Evolutionary conservation across 129 eudicot species (phyloP), one percentile per base, ranked within the genome.

Genomic region (Smallanthus sonchifolius): DNA sequence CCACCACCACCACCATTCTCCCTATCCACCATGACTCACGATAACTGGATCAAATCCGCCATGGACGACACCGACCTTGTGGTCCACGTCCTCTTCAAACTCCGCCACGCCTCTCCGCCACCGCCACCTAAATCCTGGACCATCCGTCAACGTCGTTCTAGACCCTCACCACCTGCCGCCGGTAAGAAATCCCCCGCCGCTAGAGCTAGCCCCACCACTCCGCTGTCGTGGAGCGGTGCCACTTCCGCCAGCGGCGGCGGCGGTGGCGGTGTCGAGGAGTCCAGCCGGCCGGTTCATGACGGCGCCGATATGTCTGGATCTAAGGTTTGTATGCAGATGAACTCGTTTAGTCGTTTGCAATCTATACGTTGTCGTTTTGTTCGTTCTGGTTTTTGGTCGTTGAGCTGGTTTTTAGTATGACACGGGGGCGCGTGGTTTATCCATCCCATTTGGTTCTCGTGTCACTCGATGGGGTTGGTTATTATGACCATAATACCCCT

Each of bases 181-280:
- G 80, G 11, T 47, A 44, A 59, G 34, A 77, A 57, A 70, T 20
- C 63, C 30, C 62, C 55, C 5, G 17, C 48, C 11, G 35, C 81
- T 7, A 69, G 87, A 65, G 91, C 87, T 30, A 88, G 95, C 65
- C 95, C 96, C 1, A 86, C 89, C 52, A 86, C 96, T 43, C 96
- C 96, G 57, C 81, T 86, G 52, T 89, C 91, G 2, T 86, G 83
- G 85, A 87, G 85, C 77, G 91, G 86, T 40, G 88, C 81, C 54
- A 81, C 95, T 14, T 83, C 88, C 65, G 49, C 45, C 42, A 84
- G 89, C 80, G 86, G 30, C 30, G n/a, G n/a, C 45, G 8, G 86
- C 63, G 83, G 84, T 64, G 84, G 70, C 36, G 87, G 36, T 28
- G 36, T 32, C 37, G 95, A 82, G 70, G 89, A 82, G 77, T 82